A percentile compares a stretch with the other conserved stretches of the same genome.
Evolutionary conservation across 2,329 filamentous ascomycete genomes (phyloP).

Genomic region (Mariannaea sp.): DNA sequence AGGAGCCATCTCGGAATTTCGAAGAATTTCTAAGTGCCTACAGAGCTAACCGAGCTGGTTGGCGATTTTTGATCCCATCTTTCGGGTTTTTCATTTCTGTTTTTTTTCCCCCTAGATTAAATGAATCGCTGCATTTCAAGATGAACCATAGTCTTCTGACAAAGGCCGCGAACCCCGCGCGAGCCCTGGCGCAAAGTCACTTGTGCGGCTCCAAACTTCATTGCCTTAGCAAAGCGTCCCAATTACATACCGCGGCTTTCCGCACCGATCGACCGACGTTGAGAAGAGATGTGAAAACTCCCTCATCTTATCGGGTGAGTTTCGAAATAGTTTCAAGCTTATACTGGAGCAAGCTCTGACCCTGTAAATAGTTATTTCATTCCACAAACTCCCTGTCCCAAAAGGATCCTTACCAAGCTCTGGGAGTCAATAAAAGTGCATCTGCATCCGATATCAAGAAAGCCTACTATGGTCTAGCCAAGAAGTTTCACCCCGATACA

Average conservation of each 20-base stretch:
- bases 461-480: slow-evolving; percentile 95
- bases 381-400: slow-evolving; percentile 59
- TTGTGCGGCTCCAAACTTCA: slow-evolving; percentile 49
- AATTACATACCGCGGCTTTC: slow-evolving; percentile 42
- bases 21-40: slow-evolving; percentile 32
- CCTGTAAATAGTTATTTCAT: slow-evolving; percentile 59
- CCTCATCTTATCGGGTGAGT: slow-evolving; percentile 40
- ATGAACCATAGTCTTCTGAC: slow-evolving; percentile 56
- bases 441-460: slow-evolving; percentile 92
- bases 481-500: slow-evolving; percentile 97
- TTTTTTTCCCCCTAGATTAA: slow-evolving; percentile 26
- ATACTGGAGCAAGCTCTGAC: slow-evolving; percentile 22
- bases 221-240: slow-evolving; percentile 46
- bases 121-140: slow-evolving; percentile 40
- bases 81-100: slow-evolving; percentile 15
- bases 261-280: slow-evolving; percentile 28
- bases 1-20: slow-evolving; percentile 38
- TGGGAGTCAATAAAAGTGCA: slow-evolving; percentile 84
- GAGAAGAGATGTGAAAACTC: slow-evolving; percentile 22
- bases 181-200: slow-evolving; percentile 51
- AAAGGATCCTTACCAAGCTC: slow-evolving; percentile 83
- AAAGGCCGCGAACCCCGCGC: slow-evolving; percentile 53
- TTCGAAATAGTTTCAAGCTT: slow-evolving; percentile 6
- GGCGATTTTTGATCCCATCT: slow-evolving; percentile 19
- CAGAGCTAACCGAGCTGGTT: slow-evolving; percentile 18